Evolutionary conservation across 202 grass and related monocot genomes (phyloP), one percentile per base, ranked within the genome.

Genomic region (Schoenoplectus triqueter): DNA sequence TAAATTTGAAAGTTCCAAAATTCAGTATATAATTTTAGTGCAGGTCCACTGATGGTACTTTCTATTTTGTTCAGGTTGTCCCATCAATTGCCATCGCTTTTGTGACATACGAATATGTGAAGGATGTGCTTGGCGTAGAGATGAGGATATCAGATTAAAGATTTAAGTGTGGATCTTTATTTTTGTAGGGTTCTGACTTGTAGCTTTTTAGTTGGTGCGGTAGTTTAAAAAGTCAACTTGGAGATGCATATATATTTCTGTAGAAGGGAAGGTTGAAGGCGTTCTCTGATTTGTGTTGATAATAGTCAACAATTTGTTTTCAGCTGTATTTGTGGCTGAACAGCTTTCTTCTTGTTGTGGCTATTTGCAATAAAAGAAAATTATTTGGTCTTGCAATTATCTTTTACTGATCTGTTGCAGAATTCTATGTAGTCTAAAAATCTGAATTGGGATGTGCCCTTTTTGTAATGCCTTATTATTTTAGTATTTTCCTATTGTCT

Each of bases 81-180:
- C 96, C 93, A 7, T 99, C 93, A 3, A 96, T 99, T 78, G 93
- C 96, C 49, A 99, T 99, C 78, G 96, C 96, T 45, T 99, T 99
- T 57, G 96, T 99, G 9, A 96, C 93, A 2, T 99, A 99, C 2
- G 96, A 99, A 89, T 81, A 15, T 46, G 92, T 99, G 82, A 96
- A 99, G 90, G 93, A 96, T 86, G 73, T 99, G 82, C 90, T 94
- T 87, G 96, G 96, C 80, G 93, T 96, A 88, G 96, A 99, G 81
- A 91, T 96, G 96, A 99, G 91, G 90, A 94, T 96, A 87, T 97
- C 89, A 47, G 91, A 91, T 78, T 99, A 84, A 99, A 41, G 47
- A 81, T 61, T 62, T 18, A 49, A 76, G 4, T 4, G 65, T 60
- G 81, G 82, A 84, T 85, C 86, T 20, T 31, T 31, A 31, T 31